Conservation (phyloP, 305 asterid species). For the Plantago rigida region DNA sequence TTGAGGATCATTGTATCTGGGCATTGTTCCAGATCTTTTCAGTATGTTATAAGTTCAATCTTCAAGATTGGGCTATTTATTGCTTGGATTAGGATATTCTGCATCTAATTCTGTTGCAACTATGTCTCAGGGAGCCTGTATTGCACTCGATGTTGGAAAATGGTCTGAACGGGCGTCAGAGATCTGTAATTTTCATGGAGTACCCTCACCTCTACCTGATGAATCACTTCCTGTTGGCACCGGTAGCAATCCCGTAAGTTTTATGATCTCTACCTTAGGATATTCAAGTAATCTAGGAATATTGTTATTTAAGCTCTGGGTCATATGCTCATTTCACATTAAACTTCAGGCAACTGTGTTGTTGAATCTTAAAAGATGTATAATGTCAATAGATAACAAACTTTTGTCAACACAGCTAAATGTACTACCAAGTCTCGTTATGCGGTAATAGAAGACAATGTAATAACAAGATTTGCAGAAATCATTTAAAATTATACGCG, state of each 20-base stretch:
- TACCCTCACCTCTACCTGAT: constrained; percentile 56
- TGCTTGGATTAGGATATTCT: constrained; percentile 25
- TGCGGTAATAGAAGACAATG: neutral
- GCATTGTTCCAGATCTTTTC: constrained; percentile 18
- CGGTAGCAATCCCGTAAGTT: constrained; percentile 97
- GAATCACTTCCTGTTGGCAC: constrained; percentile 97
- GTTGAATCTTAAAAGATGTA: neutral
- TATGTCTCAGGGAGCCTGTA: constrained; percentile 79
- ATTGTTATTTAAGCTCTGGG: constrained; percentile 10
- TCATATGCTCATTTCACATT: constrained; percentile 10
- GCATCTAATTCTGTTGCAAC: constrained; percentile 22
- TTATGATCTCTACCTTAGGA: constrained; percentile 16
- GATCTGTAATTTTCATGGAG: constrained; percentile 61
- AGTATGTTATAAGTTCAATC: constrained; percentile 16
- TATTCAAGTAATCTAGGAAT: neutral
- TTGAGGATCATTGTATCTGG: constrained; percentile 13
- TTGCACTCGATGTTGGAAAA: constrained; percentile 69
- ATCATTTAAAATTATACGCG: neutral
- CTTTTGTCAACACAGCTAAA: neutral
- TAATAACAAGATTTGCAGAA: too few relatives aligned
- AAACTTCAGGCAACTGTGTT: constrained; percentile 13
- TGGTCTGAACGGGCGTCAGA: constrained; percentile 61
- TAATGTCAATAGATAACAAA: neutral
- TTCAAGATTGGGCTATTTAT: constrained; percentile 12
- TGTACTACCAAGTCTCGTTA: neutral